Percentiles rank a stretch among this genome's conserved stretches.
Conservation (phyloP, 2,329 filamentous ascomycete species). For the Thielaviopsis cerberus region DNA sequence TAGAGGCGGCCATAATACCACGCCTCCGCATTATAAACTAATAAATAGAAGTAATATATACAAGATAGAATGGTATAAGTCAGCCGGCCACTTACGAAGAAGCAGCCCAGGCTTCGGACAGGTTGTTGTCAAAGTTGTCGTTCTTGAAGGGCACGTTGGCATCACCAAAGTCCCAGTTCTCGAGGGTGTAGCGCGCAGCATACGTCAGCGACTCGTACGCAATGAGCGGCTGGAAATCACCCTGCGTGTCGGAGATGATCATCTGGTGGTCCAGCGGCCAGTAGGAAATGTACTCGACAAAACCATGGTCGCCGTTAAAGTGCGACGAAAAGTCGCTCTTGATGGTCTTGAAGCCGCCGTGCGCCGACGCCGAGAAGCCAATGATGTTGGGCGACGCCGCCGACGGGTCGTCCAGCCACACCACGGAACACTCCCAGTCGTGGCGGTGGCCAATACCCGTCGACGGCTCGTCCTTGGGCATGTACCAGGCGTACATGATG, state of each 20-base stretch:
- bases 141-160: conserved; percentile 25
- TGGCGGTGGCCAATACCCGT: conserved; percentile 20
- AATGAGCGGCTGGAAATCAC: conserved; percentile 22
- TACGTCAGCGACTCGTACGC: conserved; percentile 25
- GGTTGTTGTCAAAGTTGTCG: conserved; percentile 15
- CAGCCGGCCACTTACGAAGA: neutral
- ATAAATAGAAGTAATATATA: neutral
- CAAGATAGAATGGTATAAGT: neutral
- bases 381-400: conserved; percentile 18
- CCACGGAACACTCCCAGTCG: conserved; percentile 23
- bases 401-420: conserved; percentile 17
- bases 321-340: conserved; percentile 2
- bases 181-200: conserved; percentile 20
- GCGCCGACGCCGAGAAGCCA: conserved; percentile 21
- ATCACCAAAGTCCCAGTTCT: conserved; percentile 22
- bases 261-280: conserved; percentile 19
- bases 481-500: conserved; percentile 28
- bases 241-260: conserved; percentile 20
- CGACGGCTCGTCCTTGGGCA: conserved; percentile 26
- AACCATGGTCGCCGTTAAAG: conserved; percentile 12
- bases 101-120: conserved; percentile 9
- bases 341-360: conserved; percentile 20
- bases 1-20: neutral
- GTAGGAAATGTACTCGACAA: conserved; percentile 19
- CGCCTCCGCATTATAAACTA: neutral